Base-by-base conservation (phyloP, 192 early-diverging fungal genomes). In the Dissophora globulifera region DNA sequence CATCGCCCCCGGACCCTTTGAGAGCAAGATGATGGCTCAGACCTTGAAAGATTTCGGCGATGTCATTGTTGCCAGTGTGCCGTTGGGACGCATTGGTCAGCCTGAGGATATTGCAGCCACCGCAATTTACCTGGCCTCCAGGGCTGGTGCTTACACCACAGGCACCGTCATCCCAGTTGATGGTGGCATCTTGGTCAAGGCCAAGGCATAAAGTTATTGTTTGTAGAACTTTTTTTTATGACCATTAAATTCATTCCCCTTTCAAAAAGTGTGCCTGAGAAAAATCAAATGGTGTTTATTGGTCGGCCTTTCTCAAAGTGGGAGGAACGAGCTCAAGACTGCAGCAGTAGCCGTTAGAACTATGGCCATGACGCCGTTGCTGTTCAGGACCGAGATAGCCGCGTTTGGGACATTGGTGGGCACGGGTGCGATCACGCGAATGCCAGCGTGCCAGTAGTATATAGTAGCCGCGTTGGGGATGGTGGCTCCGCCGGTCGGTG, bases 91-190 rank as follows among this genome's bases (percentile, higher is more conserved):
- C 19, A 91, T 98, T 62, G 96, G 97, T 0, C 68, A 71, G 15
- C 79, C 92, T 1, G 86, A 92, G 67, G 96, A 97, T 81, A 92
- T 97, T 84, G 94, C 92, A 45, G 96, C 92, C 19, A 81, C 93
- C 1, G 87, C 89, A 23, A 79, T 98, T 23, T 98, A 92, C 69
- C 76, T 96, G 58, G 86, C 88, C 3, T 88, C 86, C 20, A 63
- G 82, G 6, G 95, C 91, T 4, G 91, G 90, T 30, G 87, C 92
- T 16, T 95, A 95, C 65, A 80, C 94, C 33, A 95, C 88, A 16
- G 96, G 96, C 20, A 85, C 88, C 29, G 78, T 95, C 7, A 93
- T 97, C 71, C 75, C 88, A 8, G 87, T 94, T 31, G 95, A 97
- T 78, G 95, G 95, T 53, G 95, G 95, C 25, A 31, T 70, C 25